Evolutionary conservation across 208 protist species (phyloP).

Genomic region (Trichomonas vaginalis): DNA sequence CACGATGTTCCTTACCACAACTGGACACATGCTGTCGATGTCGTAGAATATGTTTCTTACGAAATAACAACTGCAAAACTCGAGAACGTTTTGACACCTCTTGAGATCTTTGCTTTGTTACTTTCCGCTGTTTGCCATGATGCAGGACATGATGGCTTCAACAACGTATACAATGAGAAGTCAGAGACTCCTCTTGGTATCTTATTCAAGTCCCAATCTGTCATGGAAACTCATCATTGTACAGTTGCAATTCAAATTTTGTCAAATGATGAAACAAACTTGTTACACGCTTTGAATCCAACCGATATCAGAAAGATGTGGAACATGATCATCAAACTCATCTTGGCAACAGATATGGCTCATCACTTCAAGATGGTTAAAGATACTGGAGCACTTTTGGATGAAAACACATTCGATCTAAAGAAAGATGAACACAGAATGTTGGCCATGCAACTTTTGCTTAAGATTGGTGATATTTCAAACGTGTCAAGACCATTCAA

Average conservation of each 20-base stretch:
- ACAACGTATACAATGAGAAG: conserved; percentile 80
- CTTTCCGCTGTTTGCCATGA: conserved; percentile 80
- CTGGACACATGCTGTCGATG: conserved; percentile 49
- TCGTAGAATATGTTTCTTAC: conserved; percentile 42
- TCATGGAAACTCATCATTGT: conserved; percentile 49
- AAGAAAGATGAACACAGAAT: neutral
- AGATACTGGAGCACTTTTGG: neutral
- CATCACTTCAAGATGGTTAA: conserved; percentile 35
- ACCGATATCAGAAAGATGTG: conserved; percentile 31
- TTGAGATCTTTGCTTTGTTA: conserved; percentile 62
- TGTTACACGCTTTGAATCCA: conserved; percentile 24
- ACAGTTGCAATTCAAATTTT: conserved; percentile 29
- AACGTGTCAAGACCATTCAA: neutral
- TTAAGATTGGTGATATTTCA: neutral
- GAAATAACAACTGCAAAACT: conserved; percentile 38
- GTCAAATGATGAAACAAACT: conserved; percentile 22
- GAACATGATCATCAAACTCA: conserved; percentile 33
- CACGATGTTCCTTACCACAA: conserved; percentile 52
- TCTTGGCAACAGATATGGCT: conserved; percentile 45
- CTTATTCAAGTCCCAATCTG: conserved; percentile 43
- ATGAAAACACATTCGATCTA: neutral
- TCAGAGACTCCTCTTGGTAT: conserved; percentile 62
- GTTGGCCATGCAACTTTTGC: neutral
- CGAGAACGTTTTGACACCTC: conserved; percentile 36
- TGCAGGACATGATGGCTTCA: conserved; percentile 79